Evolutionary conservation across 345 rosid species (phyloP), one percentile per base, ranked within the genome.

Genomic region (Lumnitzera racemosa): DNA sequence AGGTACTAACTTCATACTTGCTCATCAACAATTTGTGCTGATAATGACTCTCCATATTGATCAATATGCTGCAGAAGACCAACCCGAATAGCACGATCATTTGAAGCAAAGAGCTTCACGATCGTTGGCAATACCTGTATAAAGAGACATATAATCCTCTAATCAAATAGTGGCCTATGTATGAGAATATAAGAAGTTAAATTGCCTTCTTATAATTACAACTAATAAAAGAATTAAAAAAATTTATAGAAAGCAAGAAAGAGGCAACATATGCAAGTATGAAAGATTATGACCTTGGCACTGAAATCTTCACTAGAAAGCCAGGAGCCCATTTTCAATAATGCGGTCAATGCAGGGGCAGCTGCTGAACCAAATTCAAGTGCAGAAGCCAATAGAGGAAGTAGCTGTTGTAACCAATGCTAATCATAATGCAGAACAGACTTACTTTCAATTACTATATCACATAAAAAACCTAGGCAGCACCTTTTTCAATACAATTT

Each of bases 301-400:
- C 66, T 81, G 76, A 86, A 94, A 70, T 94, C 97, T 72, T 94
- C 99, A 59, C 83, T 59, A 13, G 96, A 74, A 77, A 90, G 87
- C 97, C 97, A 94, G n/a, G 89, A 81, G 56, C 96, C 95, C 89
- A 94, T 86, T 80, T 90, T 90, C 79, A 94, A 79, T 61, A 94
- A 66, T 29, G 97, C 89, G 53, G 90, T 80, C 80, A 94, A 76
- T 63, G 97, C 96, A 69, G 89, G 90, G 69, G 99, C 96, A 64
- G 85, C 86, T 69, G 97, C 99, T 50, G 97, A 94, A 69, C 99
- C 97, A 86, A 81, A 94, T 80, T 94, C 97, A 72, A 94, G 92
- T 66, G 96, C 76, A 78, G 97, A 94, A 59, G 99, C 96, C 82
- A 94, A 80, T 67, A 94, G 69, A 72, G 99, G 97, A 84, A 94